Evolutionary conservation across 1,139 yeast species (phyloP).

Genomic region (Candida mesenterica): DNA sequence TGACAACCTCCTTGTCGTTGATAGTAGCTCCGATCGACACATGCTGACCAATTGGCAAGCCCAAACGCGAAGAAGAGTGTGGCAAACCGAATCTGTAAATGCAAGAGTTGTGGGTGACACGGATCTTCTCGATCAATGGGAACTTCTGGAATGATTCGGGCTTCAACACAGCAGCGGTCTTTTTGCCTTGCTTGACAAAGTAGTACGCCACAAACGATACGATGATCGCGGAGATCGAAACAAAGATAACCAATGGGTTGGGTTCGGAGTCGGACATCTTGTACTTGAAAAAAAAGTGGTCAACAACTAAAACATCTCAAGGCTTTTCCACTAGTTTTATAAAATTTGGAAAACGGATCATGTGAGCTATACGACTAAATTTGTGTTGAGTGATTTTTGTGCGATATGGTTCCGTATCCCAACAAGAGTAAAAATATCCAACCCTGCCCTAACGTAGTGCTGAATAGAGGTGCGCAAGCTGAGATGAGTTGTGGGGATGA

Average conservation of each 20-base stretch:
- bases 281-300: not conserved
- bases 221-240: slow-evolving; percentile 45
- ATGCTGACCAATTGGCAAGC: slow-evolving; percentile 95
- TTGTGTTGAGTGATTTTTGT: no score
- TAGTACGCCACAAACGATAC: slow-evolving; percentile 37
- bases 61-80: slow-evolving; percentile 67
- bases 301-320: not conserved
- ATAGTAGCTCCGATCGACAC: slow-evolving; percentile 73
- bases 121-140: slow-evolving; percentile 78
- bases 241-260: slow-evolving; percentile 37
- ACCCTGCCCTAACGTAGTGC: no score
- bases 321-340: not conserved
- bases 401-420: no score
- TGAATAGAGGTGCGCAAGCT: no score
- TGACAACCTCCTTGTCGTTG: slow-evolving; percentile 78
- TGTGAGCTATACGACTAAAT: no score
- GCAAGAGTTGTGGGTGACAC: slow-evolving; percentile 79
- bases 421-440: slow-evolving; percentile 5
- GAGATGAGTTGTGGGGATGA: no score
- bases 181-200: slow-evolving; percentile 34
- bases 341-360: no score
- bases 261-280: slow-evolving; percentile 26
- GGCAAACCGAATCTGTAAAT: slow-evolving; percentile 86
- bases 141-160: slow-evolving; percentile 73
- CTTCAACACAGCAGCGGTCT: slow-evolving; percentile 54